Base-by-base conservation (phyloP, 2,329 filamentous ascomycete genomes). In the Coleophoma eucalyptorum region DNA sequence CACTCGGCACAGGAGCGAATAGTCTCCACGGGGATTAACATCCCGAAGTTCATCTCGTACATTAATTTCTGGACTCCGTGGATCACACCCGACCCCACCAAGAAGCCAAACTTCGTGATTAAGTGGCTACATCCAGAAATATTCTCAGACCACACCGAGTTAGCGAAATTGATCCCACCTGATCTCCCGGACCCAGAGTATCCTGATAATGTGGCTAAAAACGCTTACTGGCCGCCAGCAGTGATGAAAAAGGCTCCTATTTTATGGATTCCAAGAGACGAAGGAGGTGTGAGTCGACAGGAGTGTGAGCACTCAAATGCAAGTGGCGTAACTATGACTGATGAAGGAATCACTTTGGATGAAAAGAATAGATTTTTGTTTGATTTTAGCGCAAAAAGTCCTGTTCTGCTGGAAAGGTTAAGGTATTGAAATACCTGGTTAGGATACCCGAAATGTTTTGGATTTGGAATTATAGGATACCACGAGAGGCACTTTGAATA, bases 191-290 rank as follows among this genome's bases (percentile, higher is more conserved):
- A 71, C 2, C 70, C 76, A 50, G 59, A 65, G 5, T 82, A 83
- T 58, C 51, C 69, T 13, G 42, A 12, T 5, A n/a, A 1, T 64
- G 69, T 1, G 73, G 78, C 60, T 64, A 71, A 7, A 35, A 71
- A 80, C 50, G 82, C 81, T 1, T 86, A 82, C 66, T 75, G 72
- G 62, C 75, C 83, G 57, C 82, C 82, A 0, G 80, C 67, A 60
- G 83, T 79, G 73, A 78, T 66, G 70, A 78, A 69, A 57, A 69
- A 59, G 60, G 72, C 65, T 53, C 80, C 69, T 54, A 83, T 73
- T 79, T 77, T 77, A 53, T 86, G 74, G 82, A 79, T 77, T 48
- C 82, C 82, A n/a, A 73, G 72, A 48, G 81, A 86, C 60, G 66
- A 69, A 8, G 70, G 77, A 42, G 82, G 82, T 10, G 71, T 86